Evolutionary conservation across 257 asterid species (phyloP).

Genomic region (Ilex aquifolium): DNA sequence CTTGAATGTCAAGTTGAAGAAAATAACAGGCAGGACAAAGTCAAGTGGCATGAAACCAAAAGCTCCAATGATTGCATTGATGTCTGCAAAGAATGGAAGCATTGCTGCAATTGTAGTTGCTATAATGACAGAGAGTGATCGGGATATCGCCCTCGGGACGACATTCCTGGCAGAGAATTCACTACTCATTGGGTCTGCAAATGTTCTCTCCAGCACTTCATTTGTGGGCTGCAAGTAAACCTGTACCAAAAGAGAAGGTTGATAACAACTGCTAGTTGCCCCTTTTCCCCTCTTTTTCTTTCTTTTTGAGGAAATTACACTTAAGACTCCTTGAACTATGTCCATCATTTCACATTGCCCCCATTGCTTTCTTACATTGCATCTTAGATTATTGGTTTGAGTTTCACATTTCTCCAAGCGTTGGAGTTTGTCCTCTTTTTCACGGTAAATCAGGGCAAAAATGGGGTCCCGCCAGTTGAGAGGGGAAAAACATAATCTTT

Average conservation of each 20-base stretch:
- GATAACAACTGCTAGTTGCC: neutral
- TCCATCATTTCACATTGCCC: too few species aligned
- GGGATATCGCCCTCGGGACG: conserved; percentile 53
- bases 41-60: conserved; percentile 92
- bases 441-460: neutral
- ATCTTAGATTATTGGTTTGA: neutral
- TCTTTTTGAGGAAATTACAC: neutral
- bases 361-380: too few species aligned
- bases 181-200: conserved; percentile 50
- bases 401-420: neutral
- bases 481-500: too few species aligned
- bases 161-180: conserved; percentile 66
- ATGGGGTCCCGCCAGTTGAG: too few species aligned
- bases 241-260: conserved; percentile 21
- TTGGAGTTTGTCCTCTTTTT: neutral
- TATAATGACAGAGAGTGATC: conserved; percentile 55
- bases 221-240: conserved; percentile 92
- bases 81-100: conserved; percentile 91
- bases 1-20: conserved; percentile 79
- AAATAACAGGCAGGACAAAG: conserved; percentile 71
- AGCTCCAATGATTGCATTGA: conserved; percentile 74
- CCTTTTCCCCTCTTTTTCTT: neutral
- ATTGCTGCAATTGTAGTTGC: conserved; percentile 76
- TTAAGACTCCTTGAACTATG: neutral
- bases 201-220: conserved; percentile 63